phyloP scores from a whole-genome alignment of 2,329 filamentous ascomycete genomes.

The Colletotrichum chrysophilum region DNA sequence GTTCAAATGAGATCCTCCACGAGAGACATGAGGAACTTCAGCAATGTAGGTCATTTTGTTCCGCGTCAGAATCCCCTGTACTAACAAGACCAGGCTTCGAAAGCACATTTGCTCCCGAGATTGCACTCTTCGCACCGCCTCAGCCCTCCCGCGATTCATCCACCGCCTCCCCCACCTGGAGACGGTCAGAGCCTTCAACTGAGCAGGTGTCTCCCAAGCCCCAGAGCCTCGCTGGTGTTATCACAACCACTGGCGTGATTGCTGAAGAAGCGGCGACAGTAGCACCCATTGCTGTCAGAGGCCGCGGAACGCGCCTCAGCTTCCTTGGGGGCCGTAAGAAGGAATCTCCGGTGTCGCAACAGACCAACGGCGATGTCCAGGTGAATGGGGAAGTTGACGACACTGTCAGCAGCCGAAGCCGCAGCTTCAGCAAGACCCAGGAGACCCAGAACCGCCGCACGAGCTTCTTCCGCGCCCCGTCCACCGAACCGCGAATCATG shows the following conservation, averaged over 20 bases:
- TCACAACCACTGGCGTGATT: conserved; percentile 36
- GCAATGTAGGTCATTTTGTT: conserved; percentile 58
- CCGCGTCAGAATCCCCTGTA: neutral
- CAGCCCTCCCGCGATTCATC: conserved; percentile 47
- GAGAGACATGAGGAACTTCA: conserved; percentile 64
- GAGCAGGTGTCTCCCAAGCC: conserved; percentile 35
- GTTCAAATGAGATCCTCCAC: conserved; percentile 63
- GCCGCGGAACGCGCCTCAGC: conserved; percentile 59
- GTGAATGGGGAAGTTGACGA: conserved; percentile 32
- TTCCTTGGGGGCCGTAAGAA: conserved; percentile 62
- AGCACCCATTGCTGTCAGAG: conserved; percentile 55
- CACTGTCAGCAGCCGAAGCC: conserved; percentile 29
- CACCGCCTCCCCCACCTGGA: conserved; percentile 49
- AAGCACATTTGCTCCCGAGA: conserved; percentile 67
- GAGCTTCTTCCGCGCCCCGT: conserved; percentile 51
- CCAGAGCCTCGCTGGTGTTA: conserved; percentile 36
- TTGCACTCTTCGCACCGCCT: conserved; percentile 64
- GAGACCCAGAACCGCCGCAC: conserved; percentile 38
- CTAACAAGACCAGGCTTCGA: conserved; percentile 59
- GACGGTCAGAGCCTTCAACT: conserved; percentile 54
- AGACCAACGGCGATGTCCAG: conserved; percentile 33
- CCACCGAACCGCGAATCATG: conserved; percentile 27
- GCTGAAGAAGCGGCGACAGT: conserved; percentile 56
- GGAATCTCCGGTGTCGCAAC: conserved; percentile 33
- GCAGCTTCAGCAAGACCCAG: conserved; percentile 32